phyloP scores from a whole-genome alignment of 108 stramenopile genomes.

The Discostella stelligeroides region DNA sequence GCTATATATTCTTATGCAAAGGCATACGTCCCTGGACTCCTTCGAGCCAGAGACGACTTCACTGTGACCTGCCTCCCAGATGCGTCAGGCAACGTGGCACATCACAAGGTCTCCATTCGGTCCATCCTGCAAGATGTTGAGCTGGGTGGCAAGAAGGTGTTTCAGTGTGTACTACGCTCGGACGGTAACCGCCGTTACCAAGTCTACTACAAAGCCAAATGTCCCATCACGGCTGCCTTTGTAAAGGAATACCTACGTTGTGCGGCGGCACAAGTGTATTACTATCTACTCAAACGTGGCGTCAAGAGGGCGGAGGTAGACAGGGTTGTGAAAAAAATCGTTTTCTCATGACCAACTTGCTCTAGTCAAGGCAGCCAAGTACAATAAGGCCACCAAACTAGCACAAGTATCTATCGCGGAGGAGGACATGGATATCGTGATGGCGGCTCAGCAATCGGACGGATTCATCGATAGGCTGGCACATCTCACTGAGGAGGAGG shows the following conservation, averaged over 20 bases:
- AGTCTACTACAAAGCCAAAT: too few relatives aligned
- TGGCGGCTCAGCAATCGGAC: neutral
- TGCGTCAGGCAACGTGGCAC: neutral
- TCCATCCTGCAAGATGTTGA: neutral
- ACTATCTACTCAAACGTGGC: neutral
- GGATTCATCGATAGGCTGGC: too few relatives aligned
- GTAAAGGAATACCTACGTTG: neutral
- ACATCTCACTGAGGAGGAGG: too few relatives aligned
- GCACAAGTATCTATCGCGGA: neutral
- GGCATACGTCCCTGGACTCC: neutral
- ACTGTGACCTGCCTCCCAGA: neutral
- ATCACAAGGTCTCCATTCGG: neutral
- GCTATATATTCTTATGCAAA: neutral
- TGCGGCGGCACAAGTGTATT: neutral
- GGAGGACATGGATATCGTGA: neutral
- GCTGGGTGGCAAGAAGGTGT: neutral
- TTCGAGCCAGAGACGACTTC: neutral
- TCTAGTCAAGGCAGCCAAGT: neutral
- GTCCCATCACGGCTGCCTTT: neutral
- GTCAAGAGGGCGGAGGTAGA: neutral
- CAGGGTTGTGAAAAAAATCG: neutral
- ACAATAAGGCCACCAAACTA: neutral
- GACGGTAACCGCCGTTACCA: too few relatives aligned
- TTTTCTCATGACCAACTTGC: neutral
- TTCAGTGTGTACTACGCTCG: neutral